These are phyloP conservation scores for Kodamaea jinghongensis DNA, from an alignment of 805 yeast species.

Conservation along the genomic window DNA sequence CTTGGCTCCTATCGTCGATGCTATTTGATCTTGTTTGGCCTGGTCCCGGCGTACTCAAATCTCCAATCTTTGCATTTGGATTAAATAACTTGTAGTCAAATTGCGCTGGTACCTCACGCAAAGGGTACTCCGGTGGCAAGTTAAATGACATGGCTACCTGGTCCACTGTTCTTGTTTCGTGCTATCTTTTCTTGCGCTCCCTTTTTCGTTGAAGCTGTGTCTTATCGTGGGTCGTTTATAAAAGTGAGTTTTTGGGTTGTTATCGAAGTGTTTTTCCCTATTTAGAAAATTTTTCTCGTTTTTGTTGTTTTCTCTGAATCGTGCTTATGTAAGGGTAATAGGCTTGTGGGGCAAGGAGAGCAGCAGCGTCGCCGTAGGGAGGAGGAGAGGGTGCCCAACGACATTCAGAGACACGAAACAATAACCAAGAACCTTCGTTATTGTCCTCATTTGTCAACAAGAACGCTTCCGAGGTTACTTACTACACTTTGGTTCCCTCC, in stretches of 20 bases:
- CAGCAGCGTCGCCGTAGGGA: no score
- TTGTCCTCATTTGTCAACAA: no score
- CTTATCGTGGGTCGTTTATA: not conserved
- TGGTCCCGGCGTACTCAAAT: conserved; percentile 29
- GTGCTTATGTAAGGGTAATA: conserved; percentile 2
- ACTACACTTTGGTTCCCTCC: no score
- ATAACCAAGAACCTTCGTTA: no score
- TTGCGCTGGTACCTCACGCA: conserved; percentile 25
- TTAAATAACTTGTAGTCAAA: conserved; percentile 31
- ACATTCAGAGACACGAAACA: no score
- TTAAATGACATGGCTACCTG: conserved; percentile 10
- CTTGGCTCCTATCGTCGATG: conserved; percentile 3
- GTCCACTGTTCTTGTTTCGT: not conserved
- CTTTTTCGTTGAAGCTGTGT: not conserved
- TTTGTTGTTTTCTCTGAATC: not conserved
- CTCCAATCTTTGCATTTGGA: conserved; percentile 31
- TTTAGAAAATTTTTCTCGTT: conserved; percentile 9
- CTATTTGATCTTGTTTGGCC: conserved; percentile 22
- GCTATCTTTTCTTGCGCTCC: conserved; percentile 1
- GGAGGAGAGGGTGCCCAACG: no score
- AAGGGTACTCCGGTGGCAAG: conserved; percentile 34
- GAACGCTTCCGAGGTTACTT: no score
- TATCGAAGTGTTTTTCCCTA: conserved; percentile 5
- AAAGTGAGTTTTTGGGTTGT: not conserved
- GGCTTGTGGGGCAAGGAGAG: no score